Conservation (phyloP, 1,284 basidiomycete species). For the Rhizoctonia solani region DNA sequence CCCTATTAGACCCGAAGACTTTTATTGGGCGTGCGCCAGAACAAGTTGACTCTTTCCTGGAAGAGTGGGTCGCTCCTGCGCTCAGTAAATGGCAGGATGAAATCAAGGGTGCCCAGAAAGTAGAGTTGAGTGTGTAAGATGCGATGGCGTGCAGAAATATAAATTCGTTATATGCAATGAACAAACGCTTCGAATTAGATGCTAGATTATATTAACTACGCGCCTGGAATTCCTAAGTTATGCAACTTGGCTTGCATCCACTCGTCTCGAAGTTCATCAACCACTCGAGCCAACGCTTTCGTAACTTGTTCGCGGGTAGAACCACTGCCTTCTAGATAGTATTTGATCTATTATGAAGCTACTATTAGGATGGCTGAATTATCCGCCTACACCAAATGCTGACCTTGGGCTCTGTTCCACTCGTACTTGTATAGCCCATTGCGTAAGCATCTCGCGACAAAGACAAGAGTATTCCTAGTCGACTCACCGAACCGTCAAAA, state of each 20-base stretch:
- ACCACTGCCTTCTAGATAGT: conserved; percentile 77
- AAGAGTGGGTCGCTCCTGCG: conserved; percentile 89
- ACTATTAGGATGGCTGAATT: too few species aligned
- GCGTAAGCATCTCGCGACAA: neutral
- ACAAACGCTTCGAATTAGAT: neutral
- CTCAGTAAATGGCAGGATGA: conserved; percentile 66
- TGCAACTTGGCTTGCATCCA: conserved; percentile 64
- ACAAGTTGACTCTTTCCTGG: conserved; percentile 88
- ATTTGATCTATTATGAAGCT: conserved; percentile 84
- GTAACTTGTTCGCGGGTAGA: conserved; percentile 52
- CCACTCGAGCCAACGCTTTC: conserved; percentile 53
- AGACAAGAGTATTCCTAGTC: conserved; percentile 40
- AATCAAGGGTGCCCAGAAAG: conserved; percentile 58
- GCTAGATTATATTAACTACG: neutral
- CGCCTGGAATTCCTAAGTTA: neutral
- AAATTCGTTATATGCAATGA: conserved; percentile 9
- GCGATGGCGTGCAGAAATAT: neutral
- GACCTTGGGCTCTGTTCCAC: conserved; percentile 87
- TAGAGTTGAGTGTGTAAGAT: conserved; percentile 40
- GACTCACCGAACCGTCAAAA: conserved; percentile 66
- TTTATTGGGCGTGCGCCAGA: conserved; percentile 92
- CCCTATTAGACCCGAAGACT: conserved; percentile 75
- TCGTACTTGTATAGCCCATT: conserved; percentile 69
- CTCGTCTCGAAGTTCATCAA: conserved; percentile 60
- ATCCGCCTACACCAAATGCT: too few species aligned